A percentile compares a stretch with the other conserved stretches of the same genome.
Evolutionary conservation across 2,329 filamentous ascomycete genomes (phyloP).

Genomic region (Trichoderma sp.): DNA sequence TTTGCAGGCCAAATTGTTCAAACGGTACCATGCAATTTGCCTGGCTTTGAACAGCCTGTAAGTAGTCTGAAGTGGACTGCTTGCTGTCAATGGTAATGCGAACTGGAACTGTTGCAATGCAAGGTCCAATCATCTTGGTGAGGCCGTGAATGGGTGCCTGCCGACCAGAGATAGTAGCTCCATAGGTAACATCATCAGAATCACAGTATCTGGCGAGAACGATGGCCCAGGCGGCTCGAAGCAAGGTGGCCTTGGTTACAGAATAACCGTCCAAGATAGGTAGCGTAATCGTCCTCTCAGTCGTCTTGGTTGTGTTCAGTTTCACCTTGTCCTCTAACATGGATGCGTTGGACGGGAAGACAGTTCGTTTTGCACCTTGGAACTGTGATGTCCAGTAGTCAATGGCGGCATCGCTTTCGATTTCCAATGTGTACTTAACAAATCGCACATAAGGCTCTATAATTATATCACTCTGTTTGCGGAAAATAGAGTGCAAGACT

Average conservation of each 20-base stretch:
- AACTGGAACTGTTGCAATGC: constrained; percentile 32
- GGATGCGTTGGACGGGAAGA: constrained; percentile 22
- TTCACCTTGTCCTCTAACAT: neutral
- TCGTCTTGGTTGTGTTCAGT: neutral
- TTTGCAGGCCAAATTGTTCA: constrained; percentile 35
- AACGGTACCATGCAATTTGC: constrained; percentile 32
- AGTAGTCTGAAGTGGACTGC: neutral
- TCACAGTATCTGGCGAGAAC: constrained; percentile 27
- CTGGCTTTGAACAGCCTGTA: constrained; percentile 29
- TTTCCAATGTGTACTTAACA: constrained; percentile 12
- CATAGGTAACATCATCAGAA: constrained; percentile 32
- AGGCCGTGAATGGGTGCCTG: constrained; percentile 33
- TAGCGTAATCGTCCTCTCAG: neutral
- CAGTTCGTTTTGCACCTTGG: constrained; percentile 16
- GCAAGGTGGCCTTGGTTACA: constrained; percentile 33
- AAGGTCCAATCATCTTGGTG: constrained; percentile 32
- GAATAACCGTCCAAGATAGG: neutral
- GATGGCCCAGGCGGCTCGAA: constrained; percentile 28
- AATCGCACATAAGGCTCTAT: constrained; percentile 22
- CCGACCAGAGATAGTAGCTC: constrained; percentile 33
- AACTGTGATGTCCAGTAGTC: constrained; percentile 30
- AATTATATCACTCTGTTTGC: neutral
- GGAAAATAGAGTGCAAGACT: neutral
- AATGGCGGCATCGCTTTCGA: constrained; percentile 17
- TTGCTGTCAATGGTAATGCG: constrained; percentile 14